Conservation (phyloP, 176 grass and related monocot species). For the Musa schizocarpa region DNA sequence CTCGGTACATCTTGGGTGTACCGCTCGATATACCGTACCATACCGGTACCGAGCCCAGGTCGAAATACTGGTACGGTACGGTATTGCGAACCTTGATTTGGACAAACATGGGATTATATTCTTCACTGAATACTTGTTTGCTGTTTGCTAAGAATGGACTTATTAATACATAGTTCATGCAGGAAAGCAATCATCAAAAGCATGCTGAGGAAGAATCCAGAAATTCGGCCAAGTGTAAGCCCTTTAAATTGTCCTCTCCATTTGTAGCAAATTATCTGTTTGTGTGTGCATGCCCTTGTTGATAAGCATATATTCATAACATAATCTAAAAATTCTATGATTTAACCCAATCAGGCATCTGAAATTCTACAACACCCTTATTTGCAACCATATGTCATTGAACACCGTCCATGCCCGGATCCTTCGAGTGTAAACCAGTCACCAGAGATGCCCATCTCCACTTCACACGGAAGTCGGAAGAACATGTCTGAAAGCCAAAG, state of each 20-base stretch:
- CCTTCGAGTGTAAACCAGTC: constrained; percentile 25
- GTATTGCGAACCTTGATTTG: no score
- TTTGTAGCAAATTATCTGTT: no score
- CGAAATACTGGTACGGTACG: no score
- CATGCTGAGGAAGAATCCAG: constrained; percentile 94
- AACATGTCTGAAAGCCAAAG: constrained; percentile 86
- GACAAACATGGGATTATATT: no score
- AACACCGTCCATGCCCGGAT: constrained; percentile 44
- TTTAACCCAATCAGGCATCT: constrained; percentile 60
- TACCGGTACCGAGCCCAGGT: no score
- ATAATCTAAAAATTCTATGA: constrained; percentile 16
- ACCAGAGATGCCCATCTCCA: constrained; percentile 37
- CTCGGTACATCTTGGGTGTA: no score
- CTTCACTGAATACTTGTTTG: no score
- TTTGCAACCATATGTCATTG: constrained; percentile 63
- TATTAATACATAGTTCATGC: neutral
- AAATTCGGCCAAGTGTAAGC: constrained; percentile 91
- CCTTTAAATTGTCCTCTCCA: neutral
- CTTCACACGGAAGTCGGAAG: constrained; percentile 40
- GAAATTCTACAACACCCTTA: constrained; percentile 78
- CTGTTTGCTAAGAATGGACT: neutral
- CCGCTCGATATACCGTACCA: no score
- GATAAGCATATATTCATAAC: constrained; percentile 14
- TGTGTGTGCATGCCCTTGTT: constrained; percentile 16
- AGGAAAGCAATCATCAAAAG: constrained; percentile 94